Conservation (phyloP, 306 rosid genomes). For the Notholithocarpus densiflorus region DNA sequence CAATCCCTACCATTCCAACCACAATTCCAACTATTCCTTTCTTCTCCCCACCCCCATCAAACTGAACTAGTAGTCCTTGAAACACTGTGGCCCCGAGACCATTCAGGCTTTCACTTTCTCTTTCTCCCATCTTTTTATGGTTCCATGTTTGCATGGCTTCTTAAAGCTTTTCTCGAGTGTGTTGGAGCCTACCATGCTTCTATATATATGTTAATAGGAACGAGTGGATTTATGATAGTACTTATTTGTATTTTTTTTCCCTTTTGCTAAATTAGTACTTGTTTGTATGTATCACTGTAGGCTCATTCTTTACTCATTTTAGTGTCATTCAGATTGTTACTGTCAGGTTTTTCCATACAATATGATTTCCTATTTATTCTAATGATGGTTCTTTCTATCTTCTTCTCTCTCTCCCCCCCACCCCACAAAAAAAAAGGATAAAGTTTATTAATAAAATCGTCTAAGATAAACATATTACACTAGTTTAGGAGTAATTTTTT, state of each 20-base stretch:
- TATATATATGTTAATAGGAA: not conserved
- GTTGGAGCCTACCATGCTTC: not conserved
- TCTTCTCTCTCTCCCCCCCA: not conserved
- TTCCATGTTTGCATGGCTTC: not conserved
- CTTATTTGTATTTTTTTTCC: not conserved
- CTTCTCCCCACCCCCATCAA: conserved; percentile 28
- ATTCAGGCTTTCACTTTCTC: not conserved
- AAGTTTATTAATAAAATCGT: too few species aligned
- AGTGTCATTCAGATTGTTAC: not conserved
- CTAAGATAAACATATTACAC: too few species aligned
- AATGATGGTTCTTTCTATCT: not conserved
- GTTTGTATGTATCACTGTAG: not conserved
- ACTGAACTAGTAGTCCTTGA: conserved; percentile 2
- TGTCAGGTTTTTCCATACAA: not conserved
- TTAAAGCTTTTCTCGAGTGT: too few species aligned
- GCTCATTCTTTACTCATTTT: not conserved
- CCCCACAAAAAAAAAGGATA: too few species aligned
- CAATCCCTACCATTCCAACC: too few species aligned
- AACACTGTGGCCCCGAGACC: not conserved
- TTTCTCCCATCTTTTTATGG: not conserved
- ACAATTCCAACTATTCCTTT: not conserved
- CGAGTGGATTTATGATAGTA: not conserved
- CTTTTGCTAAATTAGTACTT: too few species aligned
- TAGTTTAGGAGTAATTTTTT: too few species aligned
- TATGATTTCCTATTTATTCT: not conserved